phyloP scores from a whole-genome alignment of 768 basidiomycete genomes.

The Mycena pura region DNA sequence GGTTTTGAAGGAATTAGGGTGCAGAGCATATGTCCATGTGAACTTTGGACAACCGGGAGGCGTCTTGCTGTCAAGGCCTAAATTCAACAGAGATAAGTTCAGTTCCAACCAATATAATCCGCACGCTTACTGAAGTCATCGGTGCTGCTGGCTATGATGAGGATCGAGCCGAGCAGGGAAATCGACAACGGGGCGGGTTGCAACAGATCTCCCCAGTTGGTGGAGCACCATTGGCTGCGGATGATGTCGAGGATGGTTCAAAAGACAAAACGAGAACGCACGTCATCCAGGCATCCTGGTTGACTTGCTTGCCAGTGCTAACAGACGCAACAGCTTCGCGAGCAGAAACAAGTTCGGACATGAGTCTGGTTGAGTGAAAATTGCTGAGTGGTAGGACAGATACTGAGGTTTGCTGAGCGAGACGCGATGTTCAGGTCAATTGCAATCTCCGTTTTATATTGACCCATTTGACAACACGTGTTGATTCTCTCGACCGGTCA shows the following conservation, averaged over 20 bases:
- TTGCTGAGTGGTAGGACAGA: too few species aligned
- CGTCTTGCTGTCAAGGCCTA: neutral
- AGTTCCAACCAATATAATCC: neutral
- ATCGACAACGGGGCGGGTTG: constrained; percentile 2
- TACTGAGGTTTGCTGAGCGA: too few species aligned
- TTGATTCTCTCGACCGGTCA: too few species aligned
- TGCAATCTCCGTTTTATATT: too few species aligned
- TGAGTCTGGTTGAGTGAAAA: too few species aligned
- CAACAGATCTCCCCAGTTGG: constrained; percentile 1
- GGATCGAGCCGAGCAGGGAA: neutral
- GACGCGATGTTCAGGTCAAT: too few species aligned
- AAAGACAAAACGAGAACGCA: neutral
- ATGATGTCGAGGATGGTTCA: neutral
- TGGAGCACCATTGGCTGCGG: neutral
- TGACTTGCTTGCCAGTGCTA: neutral
- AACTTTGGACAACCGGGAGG: neutral
- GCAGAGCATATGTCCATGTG: neutral
- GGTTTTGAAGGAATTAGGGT: constrained; percentile 1
- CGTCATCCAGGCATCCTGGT: constrained; percentile 4
- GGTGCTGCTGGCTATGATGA: constrained; percentile 3
- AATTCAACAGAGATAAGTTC: neutral
- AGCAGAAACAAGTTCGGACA: neutral
- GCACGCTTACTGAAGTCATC: neutral
- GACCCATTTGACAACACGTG: too few species aligned
- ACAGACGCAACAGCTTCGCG: neutral